Conservation (phyloP, 2,329 filamentous ascomycete species). For the Colletotrichum tofieldiae region DNA sequence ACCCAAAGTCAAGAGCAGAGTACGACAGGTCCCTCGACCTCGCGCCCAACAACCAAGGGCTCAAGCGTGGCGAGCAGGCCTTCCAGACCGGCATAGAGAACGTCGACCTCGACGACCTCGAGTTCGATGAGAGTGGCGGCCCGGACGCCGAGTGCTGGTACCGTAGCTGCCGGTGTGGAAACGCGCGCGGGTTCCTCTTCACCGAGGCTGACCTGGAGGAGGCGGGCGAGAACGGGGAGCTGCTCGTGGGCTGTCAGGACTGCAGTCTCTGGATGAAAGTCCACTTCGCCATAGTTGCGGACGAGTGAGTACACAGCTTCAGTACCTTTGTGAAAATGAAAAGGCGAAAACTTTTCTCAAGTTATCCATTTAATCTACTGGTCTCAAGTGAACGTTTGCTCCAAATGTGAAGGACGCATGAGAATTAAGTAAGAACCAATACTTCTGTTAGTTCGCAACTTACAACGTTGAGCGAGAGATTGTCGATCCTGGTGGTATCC, state of each 20-base stretch:
- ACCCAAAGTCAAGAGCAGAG: conserved; percentile 61
- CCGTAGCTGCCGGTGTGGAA: conserved; percentile 75
- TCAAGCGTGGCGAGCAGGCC: conserved; percentile 45
- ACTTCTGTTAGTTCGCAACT: background rate
- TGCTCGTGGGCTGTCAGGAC: conserved; percentile 76
- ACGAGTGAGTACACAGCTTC: conserved; percentile 39
- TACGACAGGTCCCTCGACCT: conserved; percentile 69
- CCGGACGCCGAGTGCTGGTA: conserved; percentile 63
- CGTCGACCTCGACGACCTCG: conserved; percentile 77
- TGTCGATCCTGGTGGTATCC: too few species aligned
- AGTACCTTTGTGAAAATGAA: background rate
- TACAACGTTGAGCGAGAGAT: too few species aligned
- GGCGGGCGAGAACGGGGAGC: conserved; percentile 70
- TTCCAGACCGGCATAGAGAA: conserved; percentile 75
- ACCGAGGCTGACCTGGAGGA: conserved; percentile 73
- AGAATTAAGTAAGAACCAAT: background rate
- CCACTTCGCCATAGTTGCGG: conserved; percentile 71
- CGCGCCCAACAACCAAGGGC: conserved; percentile 47
- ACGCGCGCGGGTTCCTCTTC: conserved; percentile 72
- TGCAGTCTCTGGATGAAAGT: conserved; percentile 79
- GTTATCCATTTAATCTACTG: background rate
- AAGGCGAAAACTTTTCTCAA: background rate
- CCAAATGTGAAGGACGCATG: too few species aligned
- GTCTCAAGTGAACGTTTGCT: background rate
- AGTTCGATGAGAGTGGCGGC: conserved; percentile 62